Evolutionary conservation across 2,329 filamentous ascomycete species (phyloP), one percentile per base, ranked within the genome.

Genomic region (Aspergillus cejpii): DNA sequence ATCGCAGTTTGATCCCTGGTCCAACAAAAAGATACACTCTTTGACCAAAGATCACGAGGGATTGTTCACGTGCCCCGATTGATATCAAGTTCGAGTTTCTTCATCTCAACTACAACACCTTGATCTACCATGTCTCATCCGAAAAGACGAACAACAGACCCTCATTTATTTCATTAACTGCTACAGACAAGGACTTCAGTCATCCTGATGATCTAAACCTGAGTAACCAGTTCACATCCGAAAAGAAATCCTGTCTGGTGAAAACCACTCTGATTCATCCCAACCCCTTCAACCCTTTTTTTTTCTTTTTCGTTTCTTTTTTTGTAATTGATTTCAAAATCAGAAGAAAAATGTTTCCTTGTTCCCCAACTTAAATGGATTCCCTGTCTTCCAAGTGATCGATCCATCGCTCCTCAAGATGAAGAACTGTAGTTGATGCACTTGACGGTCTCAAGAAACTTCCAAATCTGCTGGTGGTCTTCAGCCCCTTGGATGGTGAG

Each of bases 381-480:
- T 11, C 6, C 10, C 17, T 11, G 14, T 15, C 8, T 3, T 6
- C 14, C 15, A 34, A 34, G 15, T 15, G 31, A 4, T 15, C 24
- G 37, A 29, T 38, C 26, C n/a, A 39, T n/a, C 19, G 11, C 26
- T 33, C 37, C 31, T 45, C 39, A 50, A 24, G 39, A 54, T 38
- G 44, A 28, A 23, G 51, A 41, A 26, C 48, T 54, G 44, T 66
- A 66, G 10, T 48, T 57, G 39, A 67, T 61, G 40, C 63, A 66
- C 7, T 53, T 49, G 15, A 65, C 57, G 11, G 56, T 60, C 19
- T 62, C 60, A 23, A 67, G 49, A 27, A 65, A 59, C 33, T 63
- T 65, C 62, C 62, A 64, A 27, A 66, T 58, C 26, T 66, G 63
- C 47, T 66, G 61, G 39, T 61, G 49, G 26, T 58, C 43, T 6